A percentile compares a stretch with the other conserved stretches of the same genome.
Conservation (phyloP, 2,329 filamentous ascomycete genomes). For the Aspergillus sp. region DNA sequence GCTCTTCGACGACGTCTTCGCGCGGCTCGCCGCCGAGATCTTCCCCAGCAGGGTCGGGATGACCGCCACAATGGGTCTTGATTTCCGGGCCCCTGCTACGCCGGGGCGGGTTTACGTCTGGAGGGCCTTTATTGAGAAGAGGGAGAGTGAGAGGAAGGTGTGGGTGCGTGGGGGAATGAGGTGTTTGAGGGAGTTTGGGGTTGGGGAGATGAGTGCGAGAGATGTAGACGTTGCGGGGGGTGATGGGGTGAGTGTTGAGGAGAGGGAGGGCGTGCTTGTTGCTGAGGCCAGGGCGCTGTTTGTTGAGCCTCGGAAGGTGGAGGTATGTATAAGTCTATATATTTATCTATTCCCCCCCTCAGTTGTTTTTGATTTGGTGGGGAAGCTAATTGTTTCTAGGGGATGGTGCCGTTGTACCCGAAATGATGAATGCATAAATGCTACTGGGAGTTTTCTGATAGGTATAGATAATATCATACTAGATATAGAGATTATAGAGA, state of each 20-base stretch:
- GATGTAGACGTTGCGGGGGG: not conserved
- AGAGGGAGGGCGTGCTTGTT: conserved; percentile 1
- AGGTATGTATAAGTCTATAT: not conserved
- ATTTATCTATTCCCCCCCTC: not conserved
- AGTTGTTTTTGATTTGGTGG: not conserved
- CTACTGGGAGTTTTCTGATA: not conserved
- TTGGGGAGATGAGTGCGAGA: not conserved
- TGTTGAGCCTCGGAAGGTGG: not conserved
- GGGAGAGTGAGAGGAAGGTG: not conserved
- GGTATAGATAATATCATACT: not conserved
- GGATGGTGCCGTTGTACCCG: conserved; percentile 1
- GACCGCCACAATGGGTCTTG: not conserved
- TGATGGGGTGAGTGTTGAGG: not conserved
- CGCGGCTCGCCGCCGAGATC: not conserved
- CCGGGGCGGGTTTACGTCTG: not conserved
- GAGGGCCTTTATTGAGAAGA: not conserved
- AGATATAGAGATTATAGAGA: not conserved
- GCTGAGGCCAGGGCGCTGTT: not conserved
- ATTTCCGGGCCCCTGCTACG: not conserved
- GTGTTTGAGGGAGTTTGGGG: conserved; percentile 1
- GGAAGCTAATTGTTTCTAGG: not conserved
- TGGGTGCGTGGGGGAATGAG: not conserved
- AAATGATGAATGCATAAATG: not conserved
- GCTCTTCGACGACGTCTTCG: conserved; percentile 2
- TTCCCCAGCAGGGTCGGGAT: not conserved